Conservation (phyloP, 257 asterid genomes). For the Henckelia pumila region DNA sequence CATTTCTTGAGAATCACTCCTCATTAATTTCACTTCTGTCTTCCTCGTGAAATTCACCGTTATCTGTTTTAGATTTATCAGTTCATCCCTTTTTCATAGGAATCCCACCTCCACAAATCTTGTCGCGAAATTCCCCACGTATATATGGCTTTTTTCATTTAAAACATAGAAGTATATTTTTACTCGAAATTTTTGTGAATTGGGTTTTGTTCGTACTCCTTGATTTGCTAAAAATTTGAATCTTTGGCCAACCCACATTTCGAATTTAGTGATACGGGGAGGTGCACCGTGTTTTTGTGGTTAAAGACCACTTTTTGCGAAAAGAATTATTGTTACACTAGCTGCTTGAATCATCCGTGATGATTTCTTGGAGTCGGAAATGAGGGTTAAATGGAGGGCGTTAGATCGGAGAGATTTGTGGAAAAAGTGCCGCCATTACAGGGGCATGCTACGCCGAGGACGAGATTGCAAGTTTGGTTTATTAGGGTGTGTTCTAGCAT, state of each 20-base stretch:
- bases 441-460: conserved; percentile 61
- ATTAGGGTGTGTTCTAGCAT: conserved; percentile 86
- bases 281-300: conserved; percentile 13
- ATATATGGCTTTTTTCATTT: background rate
- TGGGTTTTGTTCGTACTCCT: conserved; percentile 22
- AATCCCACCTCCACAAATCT: conserved; percentile 31
- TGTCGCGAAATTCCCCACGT: background rate
- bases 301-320: conserved; percentile 1
- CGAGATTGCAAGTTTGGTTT: conserved; percentile 81
- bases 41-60: conserved; percentile 49
- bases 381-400: conserved; percentile 57
- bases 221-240: conserved; percentile 30
- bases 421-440: conserved; percentile 51
- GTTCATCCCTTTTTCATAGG: conserved; percentile 14
- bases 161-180: conserved; percentile 5
- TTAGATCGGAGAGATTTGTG: conserved; percentile 43
- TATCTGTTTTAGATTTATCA: conserved; percentile 31
- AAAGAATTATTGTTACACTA: conserved; percentile 19
- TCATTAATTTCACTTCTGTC: conserved; percentile 28
- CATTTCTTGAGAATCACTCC: conserved; percentile 29
- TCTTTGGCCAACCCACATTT: conserved; percentile 32
- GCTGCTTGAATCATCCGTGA: conserved; percentile 32
- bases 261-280: conserved; percentile 13
- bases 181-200: conserved; percentile 5
- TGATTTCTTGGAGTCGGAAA: conserved; percentile 51